Evolutionary conservation across 495 filamentous ascomycete genomes (phyloP).

Genomic region (Aspergillus avenaceus): DNA sequence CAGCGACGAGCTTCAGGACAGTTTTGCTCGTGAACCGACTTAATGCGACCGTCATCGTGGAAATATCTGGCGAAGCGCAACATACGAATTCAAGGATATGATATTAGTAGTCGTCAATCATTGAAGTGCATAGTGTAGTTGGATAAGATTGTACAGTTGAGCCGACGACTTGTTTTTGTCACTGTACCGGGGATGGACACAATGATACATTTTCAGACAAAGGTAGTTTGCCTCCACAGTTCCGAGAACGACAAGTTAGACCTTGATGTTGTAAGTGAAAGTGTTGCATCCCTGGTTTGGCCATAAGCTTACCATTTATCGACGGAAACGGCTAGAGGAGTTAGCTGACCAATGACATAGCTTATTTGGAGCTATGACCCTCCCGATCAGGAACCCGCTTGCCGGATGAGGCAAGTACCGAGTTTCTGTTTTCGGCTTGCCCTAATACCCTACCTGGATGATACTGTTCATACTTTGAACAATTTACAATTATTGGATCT

Average conservation of each 20-base stretch:
- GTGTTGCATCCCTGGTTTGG: no score
- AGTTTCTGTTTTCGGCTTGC: background rate
- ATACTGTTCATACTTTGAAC: no score
- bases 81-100: background rate
- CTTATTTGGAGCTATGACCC: no score
- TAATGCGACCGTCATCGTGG: slow-evolving; percentile 3
- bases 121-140: background rate
- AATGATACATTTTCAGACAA: background rate
- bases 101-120: background rate
- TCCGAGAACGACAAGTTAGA: background rate
- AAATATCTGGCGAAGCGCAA: background rate
- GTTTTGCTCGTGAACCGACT: slow-evolving; percentile 8
- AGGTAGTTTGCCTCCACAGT: background rate
- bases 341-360: no score
- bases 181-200: background rate
- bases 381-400: background rate
- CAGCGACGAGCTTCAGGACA: slow-evolving; percentile 8
- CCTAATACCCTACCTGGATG: no score
- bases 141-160: background rate
- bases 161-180: background rate
- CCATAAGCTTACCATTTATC: no score
- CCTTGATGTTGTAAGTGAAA: no score
- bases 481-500: no score
- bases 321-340: no score
- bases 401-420: background rate